A percentile compares a stretch with the other conserved stretches of the same genome.
These are phyloP conservation scores for Alternaria longipes DNA, from an alignment of 2,329 filamentous ascomycete species.

Conservation along the genomic window DNA sequence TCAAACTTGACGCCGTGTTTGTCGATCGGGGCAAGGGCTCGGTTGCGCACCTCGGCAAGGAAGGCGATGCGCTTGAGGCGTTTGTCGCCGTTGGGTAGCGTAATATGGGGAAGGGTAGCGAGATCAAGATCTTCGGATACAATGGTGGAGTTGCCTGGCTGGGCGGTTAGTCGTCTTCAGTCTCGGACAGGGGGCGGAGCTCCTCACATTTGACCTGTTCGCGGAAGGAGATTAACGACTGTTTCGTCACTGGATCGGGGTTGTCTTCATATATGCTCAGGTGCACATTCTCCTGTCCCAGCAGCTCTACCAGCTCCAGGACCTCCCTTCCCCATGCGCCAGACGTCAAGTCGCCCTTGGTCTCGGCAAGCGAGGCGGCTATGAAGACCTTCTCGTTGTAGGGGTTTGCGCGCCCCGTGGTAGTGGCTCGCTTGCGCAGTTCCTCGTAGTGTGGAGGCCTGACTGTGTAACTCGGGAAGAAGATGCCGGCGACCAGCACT, in stretches of 20 bases:
- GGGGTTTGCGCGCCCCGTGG: conserved; percentile 59
- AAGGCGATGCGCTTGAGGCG: conserved; percentile 78
- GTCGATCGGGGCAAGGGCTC: conserved; percentile 71
- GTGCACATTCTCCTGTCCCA: conserved; percentile 74
- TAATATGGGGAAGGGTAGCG: conserved; percentile 65
- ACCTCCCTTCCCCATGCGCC: conserved; percentile 72
- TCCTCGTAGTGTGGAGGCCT: conserved; percentile 62
- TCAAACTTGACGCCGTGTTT: conserved; percentile 65
- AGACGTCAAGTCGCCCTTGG: conserved; percentile 65
- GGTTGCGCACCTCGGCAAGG: conserved; percentile 76
- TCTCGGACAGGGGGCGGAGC: not conserved
- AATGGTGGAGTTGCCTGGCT: conserved; percentile 58
- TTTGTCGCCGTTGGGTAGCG: conserved; percentile 68
- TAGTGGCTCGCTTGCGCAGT: conserved; percentile 48
- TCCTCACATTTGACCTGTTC: conserved; percentile 57
- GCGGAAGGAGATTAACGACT: conserved; percentile 65
- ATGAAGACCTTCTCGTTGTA: conserved; percentile 76
- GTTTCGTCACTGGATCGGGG: conserved; percentile 64
- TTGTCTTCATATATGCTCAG: conserved; percentile 79
- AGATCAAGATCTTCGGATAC: conserved; percentile 69
- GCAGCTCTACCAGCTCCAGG: conserved; percentile 68
- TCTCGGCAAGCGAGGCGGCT: conserved; percentile 74
- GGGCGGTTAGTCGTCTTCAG: conserved; percentile 22
- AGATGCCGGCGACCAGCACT: conserved; percentile 56
- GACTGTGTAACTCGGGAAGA: conserved; percentile 66